Evolutionary conservation across 2,329 filamentous ascomycete species (phyloP).

Genomic region (Paraphaeosphaeria minitans): DNA sequence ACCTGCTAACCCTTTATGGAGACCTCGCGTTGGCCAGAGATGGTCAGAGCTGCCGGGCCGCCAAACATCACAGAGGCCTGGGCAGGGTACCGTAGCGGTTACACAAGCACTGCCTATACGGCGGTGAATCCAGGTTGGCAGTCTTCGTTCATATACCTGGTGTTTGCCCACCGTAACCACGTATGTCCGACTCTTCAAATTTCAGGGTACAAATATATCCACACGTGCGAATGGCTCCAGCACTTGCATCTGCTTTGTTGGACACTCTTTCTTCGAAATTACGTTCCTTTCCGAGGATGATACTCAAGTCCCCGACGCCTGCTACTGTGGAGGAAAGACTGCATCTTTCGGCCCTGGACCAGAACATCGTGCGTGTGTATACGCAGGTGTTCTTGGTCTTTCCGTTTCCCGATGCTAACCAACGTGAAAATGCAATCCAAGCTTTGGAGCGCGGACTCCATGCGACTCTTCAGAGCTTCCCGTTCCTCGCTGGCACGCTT

Average conservation of each 20-base stretch:
- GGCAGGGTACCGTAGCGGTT: conserved; percentile 33
- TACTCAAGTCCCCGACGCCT: conserved; percentile 31
- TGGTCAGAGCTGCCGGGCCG: conserved; percentile 29
- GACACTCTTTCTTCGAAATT: conserved; percentile 23
- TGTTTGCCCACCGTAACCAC: conserved; percentile 9
- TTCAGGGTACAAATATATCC: conserved; percentile 5
- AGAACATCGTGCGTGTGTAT: conserved; percentile 41
- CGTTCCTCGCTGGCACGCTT: conserved; percentile 40
- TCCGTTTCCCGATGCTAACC: conserved; percentile 36
- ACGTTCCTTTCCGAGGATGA: conserved; percentile 27
- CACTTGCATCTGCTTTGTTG: conserved; percentile 9
- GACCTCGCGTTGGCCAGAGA: conserved; percentile 16
- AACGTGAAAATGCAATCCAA: conserved; percentile 32
- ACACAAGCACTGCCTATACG: conserved; percentile 23
- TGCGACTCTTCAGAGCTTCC: conserved; percentile 31
- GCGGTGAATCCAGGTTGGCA: conserved; percentile 10
- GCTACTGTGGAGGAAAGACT: conserved; percentile 27
- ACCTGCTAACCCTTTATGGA: conserved; percentile 15
- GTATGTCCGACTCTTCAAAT: background rate
- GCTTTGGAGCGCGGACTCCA: conserved; percentile 31
- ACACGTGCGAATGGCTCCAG: conserved; percentile 1
- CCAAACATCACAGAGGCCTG: conserved; percentile 27
- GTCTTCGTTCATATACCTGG: conserved; percentile 8
- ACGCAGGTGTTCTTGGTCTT: conserved; percentile 39
- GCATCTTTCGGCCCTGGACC: conserved; percentile 38